phyloP scores from a whole-genome alignment of 2,329 filamentous ascomycete genomes.

The Verticillium nonalfalfae region DNA sequence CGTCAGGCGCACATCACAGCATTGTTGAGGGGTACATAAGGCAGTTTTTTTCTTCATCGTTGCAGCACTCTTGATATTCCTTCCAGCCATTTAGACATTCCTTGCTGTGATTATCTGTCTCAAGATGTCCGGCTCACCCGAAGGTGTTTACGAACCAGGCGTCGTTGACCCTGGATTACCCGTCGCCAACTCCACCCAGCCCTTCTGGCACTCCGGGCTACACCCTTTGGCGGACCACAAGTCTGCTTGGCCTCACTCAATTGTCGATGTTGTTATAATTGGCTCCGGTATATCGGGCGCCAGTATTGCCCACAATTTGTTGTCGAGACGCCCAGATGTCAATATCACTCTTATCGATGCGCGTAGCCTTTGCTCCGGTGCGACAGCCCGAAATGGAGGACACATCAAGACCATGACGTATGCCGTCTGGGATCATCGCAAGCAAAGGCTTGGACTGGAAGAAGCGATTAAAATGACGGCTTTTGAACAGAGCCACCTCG shows the following conservation, averaged over 20 bases:
- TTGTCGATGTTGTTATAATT: conserved; percentile 14
- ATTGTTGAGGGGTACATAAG: no score
- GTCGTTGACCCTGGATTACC: conserved; percentile 13
- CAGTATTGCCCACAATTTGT: conserved; percentile 8
- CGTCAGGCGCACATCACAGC: no score
- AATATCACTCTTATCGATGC: conserved; percentile 13
- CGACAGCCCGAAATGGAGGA: conserved; percentile 5
- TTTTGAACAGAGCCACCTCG: conserved; percentile 8
- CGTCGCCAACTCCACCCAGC: conserved; percentile 9
- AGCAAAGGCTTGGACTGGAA: conserved; percentile 6
- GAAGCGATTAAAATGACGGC: conserved; percentile 7
- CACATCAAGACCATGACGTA: conserved; percentile 12
- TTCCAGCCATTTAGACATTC: no score
- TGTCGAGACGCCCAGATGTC: conserved; percentile 7
- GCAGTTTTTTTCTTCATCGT: no score
- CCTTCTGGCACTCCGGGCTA: conserved; percentile 12
- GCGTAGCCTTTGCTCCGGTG: conserved; percentile 8
- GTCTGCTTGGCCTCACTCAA: conserved; percentile 8
- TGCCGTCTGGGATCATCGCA: conserved; percentile 8
- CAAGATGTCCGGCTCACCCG: conserved; percentile 11
- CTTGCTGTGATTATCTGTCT: background rate
- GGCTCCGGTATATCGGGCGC: conserved; percentile 14
- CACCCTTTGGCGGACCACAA: conserved; percentile 3
- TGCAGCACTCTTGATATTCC: no score
- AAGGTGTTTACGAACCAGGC: conserved; percentile 15